Conservation (phyloP, 1,284 basidiomycete genomes). For the Marasmius fiardii region DNA sequence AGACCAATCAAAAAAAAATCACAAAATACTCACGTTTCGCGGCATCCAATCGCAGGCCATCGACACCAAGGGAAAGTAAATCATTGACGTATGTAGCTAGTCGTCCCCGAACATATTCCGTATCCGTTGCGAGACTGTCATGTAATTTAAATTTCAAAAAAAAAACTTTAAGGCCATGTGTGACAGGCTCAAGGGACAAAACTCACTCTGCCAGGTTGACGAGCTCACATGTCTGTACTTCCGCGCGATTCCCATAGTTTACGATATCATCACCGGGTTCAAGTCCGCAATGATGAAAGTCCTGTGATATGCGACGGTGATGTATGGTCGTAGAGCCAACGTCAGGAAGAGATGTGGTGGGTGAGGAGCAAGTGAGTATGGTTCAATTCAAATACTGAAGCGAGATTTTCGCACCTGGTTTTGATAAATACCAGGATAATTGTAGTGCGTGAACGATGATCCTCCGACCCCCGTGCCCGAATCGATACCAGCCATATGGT, state of each 20-base stretch:
- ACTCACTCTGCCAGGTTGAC: constrained; percentile 55
- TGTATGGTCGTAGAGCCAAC: neutral
- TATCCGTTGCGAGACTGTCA: constrained; percentile 60
- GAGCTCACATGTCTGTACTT: constrained; percentile 63
- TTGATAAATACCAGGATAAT: constrained; percentile 55
- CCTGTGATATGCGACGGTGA: constrained; percentile 22
- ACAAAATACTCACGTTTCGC: constrained; percentile 48
- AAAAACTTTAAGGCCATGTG: neutral
- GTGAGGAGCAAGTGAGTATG: neutral
- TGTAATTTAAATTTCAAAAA: constrained; percentile 23
- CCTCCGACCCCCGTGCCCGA: constrained; percentile 52
- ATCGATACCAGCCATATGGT: constrained; percentile 57
- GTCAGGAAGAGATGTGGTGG: neutral
- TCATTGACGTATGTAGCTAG: constrained; percentile 61
- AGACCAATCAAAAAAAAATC: neutral
- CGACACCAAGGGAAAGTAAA: constrained; percentile 56
- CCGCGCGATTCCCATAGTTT: constrained; percentile 45
- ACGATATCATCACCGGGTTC: constrained; percentile 51
- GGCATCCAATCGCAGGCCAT: constrained; percentile 65
- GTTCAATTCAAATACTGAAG: too few species aligned
- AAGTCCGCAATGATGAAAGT: constrained; percentile 66
- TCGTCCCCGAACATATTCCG: constrained; percentile 49
- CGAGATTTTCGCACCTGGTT: constrained; percentile 24
- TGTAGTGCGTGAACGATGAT: constrained; percentile 52
- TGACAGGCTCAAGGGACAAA: neutral